Evolutionary conservation across 208 protist species (phyloP).

Genomic region (Trypanosoma avium): DNA sequence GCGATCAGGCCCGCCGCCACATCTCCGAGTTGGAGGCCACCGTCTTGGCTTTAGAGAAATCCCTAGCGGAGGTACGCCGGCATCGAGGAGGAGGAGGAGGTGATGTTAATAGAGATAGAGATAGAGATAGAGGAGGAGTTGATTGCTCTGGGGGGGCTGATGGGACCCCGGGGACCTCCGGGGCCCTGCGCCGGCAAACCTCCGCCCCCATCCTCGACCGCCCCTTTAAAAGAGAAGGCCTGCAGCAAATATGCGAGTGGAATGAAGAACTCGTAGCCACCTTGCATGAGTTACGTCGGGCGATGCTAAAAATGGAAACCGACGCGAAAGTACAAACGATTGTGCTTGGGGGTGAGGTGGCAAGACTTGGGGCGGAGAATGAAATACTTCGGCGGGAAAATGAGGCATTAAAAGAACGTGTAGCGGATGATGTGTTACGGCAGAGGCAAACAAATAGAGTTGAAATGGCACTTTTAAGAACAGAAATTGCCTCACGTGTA

Average conservation of each 20-base stretch:
- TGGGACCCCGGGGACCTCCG: no score
- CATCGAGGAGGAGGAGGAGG: no score
- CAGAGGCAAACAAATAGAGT: conserved; percentile 71
- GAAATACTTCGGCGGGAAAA: conserved; percentile 50
- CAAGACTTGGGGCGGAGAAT: conserved; percentile 34
- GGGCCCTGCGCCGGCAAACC: no score
- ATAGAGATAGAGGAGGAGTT: no score
- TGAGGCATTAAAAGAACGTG: conserved; percentile 61
- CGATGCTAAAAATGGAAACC: conserved; percentile 51
- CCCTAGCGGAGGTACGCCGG: conserved; percentile 3
- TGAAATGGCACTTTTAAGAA: conserved; percentile 64
- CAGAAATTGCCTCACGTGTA: conserved; percentile 47
- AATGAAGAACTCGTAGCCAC: conserved; percentile 69
- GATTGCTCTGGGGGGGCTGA: no score
- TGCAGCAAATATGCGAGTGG: conserved; percentile 49
- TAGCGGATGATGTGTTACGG: conserved; percentile 74
- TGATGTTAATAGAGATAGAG: no score
- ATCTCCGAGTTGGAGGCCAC: conserved; percentile 45
- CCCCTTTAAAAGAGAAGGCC: conserved; percentile 25
- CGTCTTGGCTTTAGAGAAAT: conserved; percentile 26
- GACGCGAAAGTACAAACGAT: conserved; percentile 58
- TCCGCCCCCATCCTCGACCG: conserved; percentile 20
- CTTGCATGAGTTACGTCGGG: conserved; percentile 49
- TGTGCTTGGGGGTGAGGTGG: conserved; percentile 43
- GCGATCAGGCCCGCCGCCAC: conserved; percentile 31